Evolutionary conservation across 352 stramenopile species (phyloP).

Genomic region (Thraustochytrium sp.): DNA sequence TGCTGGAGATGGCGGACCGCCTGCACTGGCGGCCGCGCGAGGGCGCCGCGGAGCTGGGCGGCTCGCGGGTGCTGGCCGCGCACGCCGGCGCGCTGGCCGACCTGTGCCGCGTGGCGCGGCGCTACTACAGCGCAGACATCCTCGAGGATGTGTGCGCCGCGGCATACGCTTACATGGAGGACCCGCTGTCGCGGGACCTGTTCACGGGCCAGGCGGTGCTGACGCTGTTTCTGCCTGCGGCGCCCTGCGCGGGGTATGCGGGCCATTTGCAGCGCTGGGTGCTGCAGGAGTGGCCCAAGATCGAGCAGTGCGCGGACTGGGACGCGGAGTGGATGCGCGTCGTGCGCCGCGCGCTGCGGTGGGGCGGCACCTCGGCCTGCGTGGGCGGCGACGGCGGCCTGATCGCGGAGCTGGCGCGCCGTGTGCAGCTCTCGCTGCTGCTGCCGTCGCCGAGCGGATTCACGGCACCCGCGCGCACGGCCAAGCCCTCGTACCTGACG

Average conservation of each 20-base stretch:
- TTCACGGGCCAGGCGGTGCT: neutral
- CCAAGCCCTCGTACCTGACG: neutral
- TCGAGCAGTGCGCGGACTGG: constrained; percentile 26
- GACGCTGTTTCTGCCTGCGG: constrained; percentile 4
- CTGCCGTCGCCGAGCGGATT: constrained; percentile 6
- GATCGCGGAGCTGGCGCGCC: neutral
- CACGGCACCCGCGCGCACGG: neutral
- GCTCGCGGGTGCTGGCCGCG: neutral
- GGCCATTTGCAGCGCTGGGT: constrained; percentile 4
- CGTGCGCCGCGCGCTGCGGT: constrained; percentile 17
- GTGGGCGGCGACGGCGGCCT: neutral
- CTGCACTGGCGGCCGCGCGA: neutral
- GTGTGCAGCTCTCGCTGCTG: neutral
- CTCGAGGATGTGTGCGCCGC: neutral
- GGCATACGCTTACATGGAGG: constrained; percentile 8
- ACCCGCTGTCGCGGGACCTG: constrained; percentile 27
- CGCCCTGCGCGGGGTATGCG: neutral
- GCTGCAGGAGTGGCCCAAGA: neutral
- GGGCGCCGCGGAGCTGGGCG: neutral
- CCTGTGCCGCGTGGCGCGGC: neutral
- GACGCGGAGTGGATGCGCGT: neutral
- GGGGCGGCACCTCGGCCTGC: neutral
- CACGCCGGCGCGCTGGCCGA: neutral
- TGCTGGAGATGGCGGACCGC: neutral
- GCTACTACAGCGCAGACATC: neutral